phyloP scores from a whole-genome alignment of 257 asterid species.

The Leptodermis oblonga region DNA sequence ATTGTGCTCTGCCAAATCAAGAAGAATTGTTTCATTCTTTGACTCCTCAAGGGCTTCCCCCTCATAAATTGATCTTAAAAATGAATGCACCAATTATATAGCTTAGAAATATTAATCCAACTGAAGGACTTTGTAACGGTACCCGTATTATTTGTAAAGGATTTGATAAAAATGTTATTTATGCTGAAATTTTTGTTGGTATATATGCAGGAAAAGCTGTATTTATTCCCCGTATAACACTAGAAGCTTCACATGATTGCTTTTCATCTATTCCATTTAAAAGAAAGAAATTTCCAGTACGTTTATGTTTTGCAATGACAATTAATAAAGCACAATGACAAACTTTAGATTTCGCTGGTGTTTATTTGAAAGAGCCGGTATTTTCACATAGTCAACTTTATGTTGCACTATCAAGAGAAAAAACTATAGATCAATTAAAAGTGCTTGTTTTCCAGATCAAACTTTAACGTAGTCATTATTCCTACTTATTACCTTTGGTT shows the following conservation, averaged over 20 bases:
- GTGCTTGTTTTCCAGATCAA: no score
- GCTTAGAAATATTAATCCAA: not conserved
- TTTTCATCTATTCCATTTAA: not conserved
- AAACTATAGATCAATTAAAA: not conserved
- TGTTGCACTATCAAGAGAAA: not conserved
- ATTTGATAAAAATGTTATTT: not conserved
- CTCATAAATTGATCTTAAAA: not conserved
- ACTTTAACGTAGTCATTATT: no score
- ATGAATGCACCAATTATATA: not conserved
- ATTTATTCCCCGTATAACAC: not conserved
- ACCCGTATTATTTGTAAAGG: not conserved
- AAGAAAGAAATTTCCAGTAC: not conserved
- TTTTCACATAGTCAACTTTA: not conserved
- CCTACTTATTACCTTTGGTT: no score
- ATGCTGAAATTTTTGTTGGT: not conserved
- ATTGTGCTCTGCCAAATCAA: not conserved
- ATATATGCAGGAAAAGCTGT: no score
- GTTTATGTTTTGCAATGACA: slow-evolving; percentile 1
- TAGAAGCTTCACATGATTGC: not conserved
- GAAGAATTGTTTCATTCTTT: not conserved
- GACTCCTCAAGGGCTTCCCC: not conserved
- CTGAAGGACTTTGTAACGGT: not conserved
- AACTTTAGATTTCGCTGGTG: not conserved
- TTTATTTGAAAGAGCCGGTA: not conserved
- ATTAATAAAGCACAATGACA: not conserved